These are phyloP conservation scores for Claviceps digitariae DNA, from an alignment of 2,329 filamentous ascomycete genomes.

Conservation along the genomic window DNA sequence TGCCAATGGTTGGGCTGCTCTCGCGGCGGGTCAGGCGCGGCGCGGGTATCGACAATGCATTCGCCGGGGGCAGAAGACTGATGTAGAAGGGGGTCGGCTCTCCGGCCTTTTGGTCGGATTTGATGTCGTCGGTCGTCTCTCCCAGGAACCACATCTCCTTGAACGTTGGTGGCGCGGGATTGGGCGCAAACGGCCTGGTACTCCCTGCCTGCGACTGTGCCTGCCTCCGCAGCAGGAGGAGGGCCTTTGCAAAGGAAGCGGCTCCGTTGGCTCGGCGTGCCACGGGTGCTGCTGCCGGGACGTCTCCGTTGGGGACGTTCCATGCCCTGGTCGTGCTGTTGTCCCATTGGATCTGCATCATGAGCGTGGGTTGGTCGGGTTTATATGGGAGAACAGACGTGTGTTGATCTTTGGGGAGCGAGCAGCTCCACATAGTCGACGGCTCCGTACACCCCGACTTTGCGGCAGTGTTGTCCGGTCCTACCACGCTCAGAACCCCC, in stretches of 20 bases:
- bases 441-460: conserved; percentile 58
- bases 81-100: conserved; percentile 86
- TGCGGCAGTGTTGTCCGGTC: conserved; percentile 51
- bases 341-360: conserved; percentile 66
- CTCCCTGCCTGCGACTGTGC: neutral
- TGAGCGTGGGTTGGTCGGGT: conserved; percentile 61
- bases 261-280: conserved; percentile 14
- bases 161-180: conserved; percentile 44
- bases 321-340: conserved; percentile 38
- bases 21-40: conserved; percentile 14
- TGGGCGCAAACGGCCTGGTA: conserved; percentile 28
- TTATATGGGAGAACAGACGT: conserved; percentile 47
- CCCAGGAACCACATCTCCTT: conserved; percentile 71
- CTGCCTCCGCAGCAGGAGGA: conserved; percentile 10
- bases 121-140: conserved; percentile 67
- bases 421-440: conserved; percentile 73
- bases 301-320: conserved; percentile 30
- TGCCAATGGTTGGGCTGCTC: conserved; percentile 8
- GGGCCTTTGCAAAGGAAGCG: conserved; percentile 12
- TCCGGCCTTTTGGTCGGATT: conserved; percentile 55
- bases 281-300: conserved; percentile 15
- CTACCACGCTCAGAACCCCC: conserved; percentile 65
- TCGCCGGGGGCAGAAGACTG: conserved; percentile 44
- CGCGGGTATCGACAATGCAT: conserved; percentile 9
- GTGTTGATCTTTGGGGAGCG: conserved; percentile 66